Percentiles rank a stretch among this genome's conserved stretches.
Conservation (phyloP, 108 stramenopile species). For the Nitzschia sp. region DNA sequence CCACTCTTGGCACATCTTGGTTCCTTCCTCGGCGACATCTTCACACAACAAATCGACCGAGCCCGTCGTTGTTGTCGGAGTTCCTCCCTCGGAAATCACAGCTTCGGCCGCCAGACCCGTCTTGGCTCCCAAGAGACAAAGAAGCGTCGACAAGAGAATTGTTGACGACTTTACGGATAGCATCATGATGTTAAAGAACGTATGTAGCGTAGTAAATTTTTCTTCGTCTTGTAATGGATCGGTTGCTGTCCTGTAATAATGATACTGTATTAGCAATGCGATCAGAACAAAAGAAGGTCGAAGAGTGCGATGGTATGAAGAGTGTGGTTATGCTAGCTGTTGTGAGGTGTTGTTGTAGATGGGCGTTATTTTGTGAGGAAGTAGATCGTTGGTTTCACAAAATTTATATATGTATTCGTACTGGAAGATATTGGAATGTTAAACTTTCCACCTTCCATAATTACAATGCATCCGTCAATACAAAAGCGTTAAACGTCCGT, state of each 20-base stretch:
- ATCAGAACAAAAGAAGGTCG: too few relatives aligned
- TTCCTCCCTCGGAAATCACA: neutral
- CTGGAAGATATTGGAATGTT: neutral
- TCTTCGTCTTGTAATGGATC: too few relatives aligned
- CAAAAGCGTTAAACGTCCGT: neutral
- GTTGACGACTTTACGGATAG: neutral
- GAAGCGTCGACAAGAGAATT: neutral
- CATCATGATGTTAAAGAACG: neutral
- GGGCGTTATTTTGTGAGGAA: too few relatives aligned
- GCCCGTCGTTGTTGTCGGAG: too few relatives aligned
- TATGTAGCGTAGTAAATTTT: too few relatives aligned
- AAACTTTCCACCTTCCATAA: neutral
- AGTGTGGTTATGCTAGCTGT: too few relatives aligned
- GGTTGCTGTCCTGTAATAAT: too few relatives aligned
- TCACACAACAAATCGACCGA: neutral
- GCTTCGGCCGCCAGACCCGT: neutral
- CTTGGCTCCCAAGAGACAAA: neutral
- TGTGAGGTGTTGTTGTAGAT: too few relatives aligned
- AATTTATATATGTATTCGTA: neutral
- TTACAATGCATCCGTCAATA: neutral
- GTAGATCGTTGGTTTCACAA: too few relatives aligned
- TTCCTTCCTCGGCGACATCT: slow-evolving; percentile 4
- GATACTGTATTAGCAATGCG: too few relatives aligned
- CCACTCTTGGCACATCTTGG: neutral
- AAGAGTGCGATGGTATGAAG: too few relatives aligned